Percentiles rank a stretch among this genome's conserved stretches.
These are phyloP conservation scores for Petunia axillaris DNA, from an alignment of 257 asterid genomes.

Conservation along the genomic window DNA sequence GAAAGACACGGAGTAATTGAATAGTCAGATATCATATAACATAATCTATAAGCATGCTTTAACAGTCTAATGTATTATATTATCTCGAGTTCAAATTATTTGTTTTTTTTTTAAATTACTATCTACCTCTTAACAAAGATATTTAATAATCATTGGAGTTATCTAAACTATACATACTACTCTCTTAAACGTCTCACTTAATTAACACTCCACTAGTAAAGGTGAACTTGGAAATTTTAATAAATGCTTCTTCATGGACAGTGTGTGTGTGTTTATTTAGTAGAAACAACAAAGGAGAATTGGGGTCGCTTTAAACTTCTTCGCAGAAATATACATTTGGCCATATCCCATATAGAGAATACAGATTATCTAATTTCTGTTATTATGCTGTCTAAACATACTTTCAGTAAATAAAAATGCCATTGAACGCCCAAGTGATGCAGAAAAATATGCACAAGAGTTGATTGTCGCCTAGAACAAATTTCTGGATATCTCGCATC, in stretches of 20 bases:
- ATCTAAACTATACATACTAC: neutral
- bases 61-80: neutral
- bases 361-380: too few relatives aligned
- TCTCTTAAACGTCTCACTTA: neutral
- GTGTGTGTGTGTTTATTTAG: too few relatives aligned
- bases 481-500: too few relatives aligned
- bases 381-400: neutral
- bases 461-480: neutral
- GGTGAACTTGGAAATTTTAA: neutral
- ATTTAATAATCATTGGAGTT: too few relatives aligned
- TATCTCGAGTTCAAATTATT: neutral
- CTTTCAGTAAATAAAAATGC: neutral
- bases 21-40: too few relatives aligned
- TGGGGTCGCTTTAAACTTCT: too few relatives aligned
- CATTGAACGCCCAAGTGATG: neutral
- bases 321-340: too few relatives aligned
- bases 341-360: too few relatives aligned
- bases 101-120: neutral
- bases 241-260: too few relatives aligned
- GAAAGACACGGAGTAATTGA: neutral
- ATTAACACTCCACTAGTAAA: neutral
- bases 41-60: neutral
- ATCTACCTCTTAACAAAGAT: too few relatives aligned
- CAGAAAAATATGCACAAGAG: neutral
- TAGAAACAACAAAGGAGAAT: too few relatives aligned